These are phyloP conservation scores for Arbutus unedo DNA, from an alignment of 148 eudicot genomes.

Conservation along the genomic window DNA sequence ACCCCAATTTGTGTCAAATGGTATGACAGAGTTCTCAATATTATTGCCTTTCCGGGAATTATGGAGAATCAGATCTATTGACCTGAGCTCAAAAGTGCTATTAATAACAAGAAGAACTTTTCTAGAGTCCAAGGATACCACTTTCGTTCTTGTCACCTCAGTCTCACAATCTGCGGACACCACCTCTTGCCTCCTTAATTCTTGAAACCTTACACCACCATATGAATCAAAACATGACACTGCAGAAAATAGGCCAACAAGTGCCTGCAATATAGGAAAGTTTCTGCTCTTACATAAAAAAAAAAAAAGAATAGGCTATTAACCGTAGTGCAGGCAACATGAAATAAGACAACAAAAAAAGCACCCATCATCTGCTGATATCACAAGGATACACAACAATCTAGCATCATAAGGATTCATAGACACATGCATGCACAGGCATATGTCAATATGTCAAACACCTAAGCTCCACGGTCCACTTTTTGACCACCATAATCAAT, in stretches of 20 bases:
- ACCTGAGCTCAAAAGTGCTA: constrained; percentile 44
- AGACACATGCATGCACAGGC: not conserved
- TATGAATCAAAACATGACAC: constrained; percentile 30
- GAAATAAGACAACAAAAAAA: not conserved
- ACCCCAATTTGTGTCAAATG: constrained; percentile 16
- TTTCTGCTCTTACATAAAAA: not conserved
- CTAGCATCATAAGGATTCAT: not conserved
- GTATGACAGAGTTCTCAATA: constrained; percentile 22
- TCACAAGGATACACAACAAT: not conserved
- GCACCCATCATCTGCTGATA: not conserved
- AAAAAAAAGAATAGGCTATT: not conserved
- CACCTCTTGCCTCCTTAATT: constrained; percentile 25
- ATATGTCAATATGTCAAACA: not conserved
- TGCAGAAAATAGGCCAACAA: constrained; percentile 37
- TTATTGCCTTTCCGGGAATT: constrained; percentile 45
- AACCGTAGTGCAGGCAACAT: not conserved
- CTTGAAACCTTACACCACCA: constrained; percentile 29
- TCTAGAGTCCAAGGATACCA: constrained; percentile 22
- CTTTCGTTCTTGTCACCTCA: constrained; percentile 26
- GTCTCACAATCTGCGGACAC: constrained; percentile 22
- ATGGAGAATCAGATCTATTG: constrained; percentile 51
- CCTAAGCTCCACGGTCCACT: not conserved
- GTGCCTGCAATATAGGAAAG: constrained; percentile 45
- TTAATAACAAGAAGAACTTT: constrained; percentile 28
- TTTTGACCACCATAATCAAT: not conserved